A percentile compares a stretch with the other conserved stretches of the same genome.
Conservation (phyloP, 2,329 filamentous ascomycete species). For the Bipolaris victoriae region DNA sequence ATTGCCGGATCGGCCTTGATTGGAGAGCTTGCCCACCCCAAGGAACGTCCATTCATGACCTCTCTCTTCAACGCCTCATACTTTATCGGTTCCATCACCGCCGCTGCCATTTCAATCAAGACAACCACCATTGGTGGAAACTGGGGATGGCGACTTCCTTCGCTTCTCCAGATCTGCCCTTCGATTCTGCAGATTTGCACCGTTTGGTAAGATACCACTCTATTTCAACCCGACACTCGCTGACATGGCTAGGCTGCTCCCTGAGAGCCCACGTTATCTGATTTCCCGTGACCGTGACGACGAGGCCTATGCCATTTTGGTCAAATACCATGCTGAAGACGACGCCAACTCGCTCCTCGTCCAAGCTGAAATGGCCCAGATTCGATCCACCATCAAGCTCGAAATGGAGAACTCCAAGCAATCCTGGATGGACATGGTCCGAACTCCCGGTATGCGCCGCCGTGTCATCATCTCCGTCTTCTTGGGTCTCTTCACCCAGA, state of each 20-base stretch:
- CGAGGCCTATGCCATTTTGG: constrained; percentile 44
- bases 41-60: constrained; percentile 65
- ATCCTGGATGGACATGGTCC: constrained; percentile 61
- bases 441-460: constrained; percentile 53
- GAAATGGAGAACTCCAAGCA: constrained; percentile 61
- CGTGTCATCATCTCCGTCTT: constrained; percentile 42
- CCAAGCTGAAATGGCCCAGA: constrained; percentile 66
- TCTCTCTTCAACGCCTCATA: constrained; percentile 67
- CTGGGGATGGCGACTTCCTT: constrained; percentile 61
- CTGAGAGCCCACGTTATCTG: constrained; percentile 56
- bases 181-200: constrained; percentile 53
- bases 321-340: constrained; percentile 54
- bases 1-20: constrained; percentile 64
- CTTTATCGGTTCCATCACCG: constrained; percentile 59
- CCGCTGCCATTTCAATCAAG: constrained; percentile 58
- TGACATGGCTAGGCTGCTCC: constrained; percentile 37
- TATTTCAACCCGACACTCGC: not conserved
- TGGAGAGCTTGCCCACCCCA: constrained; percentile 66
- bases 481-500: constrained; percentile 50
- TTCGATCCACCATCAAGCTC: constrained; percentile 61
- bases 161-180: constrained; percentile 57
- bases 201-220: constrained; percentile 34
- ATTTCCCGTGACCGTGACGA: constrained; percentile 60
- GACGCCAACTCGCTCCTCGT: constrained; percentile 49
- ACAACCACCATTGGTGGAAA: constrained; percentile 52